A percentile compares a stretch with the other conserved stretches of the same genome.
Conservation (phyloP, 2,329 filamentous ascomycete species). For the Fusarium newnesense region DNA sequence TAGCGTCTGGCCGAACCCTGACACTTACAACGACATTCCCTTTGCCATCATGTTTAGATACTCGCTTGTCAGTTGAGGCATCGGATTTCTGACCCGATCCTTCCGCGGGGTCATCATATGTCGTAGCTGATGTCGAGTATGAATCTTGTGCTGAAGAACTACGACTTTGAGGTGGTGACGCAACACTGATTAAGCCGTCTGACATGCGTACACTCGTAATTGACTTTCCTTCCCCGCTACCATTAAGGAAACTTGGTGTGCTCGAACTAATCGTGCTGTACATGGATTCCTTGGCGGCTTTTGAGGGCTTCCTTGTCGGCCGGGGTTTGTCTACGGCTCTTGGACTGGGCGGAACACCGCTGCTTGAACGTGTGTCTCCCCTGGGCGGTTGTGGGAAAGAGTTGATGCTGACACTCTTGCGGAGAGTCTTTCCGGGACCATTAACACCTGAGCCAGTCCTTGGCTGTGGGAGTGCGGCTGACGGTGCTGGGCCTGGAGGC, state of each 20-base stretch:
- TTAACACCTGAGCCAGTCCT: conserved; percentile 66
- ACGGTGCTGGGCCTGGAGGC: conserved; percentile 64
- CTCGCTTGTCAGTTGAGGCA: conserved; percentile 55
- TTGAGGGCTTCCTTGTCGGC: conserved; percentile 61
- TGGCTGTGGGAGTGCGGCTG: conserved; percentile 65
- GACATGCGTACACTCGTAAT: conserved; percentile 74
- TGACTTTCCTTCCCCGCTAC: conserved; percentile 80
- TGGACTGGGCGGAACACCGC: conserved; percentile 72
- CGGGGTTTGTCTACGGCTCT: conserved; percentile 62
- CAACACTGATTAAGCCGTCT: conserved; percentile 79
- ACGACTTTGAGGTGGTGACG: conserved; percentile 87
- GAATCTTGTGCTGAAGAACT: conserved; percentile 94
- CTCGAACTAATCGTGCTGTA: conserved; percentile 59
- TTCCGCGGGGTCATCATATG: conserved; percentile 83
- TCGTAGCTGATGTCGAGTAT: conserved; percentile 89
- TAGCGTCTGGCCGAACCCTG: conserved; percentile 85
- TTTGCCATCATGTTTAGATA: conserved; percentile 76
- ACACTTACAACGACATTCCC: conserved; percentile 98
- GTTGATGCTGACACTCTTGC: conserved; percentile 93
- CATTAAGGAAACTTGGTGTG: conserved; percentile 82
- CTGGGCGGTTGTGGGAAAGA: conserved; percentile 91
- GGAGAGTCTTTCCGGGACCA: conserved; percentile 73
- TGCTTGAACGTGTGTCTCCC: conserved; percentile 63
- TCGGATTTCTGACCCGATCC: conserved; percentile 50
- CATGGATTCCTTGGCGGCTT: conserved; percentile 65